Conservation (phyloP, 2,329 filamentous ascomycete genomes). For the Coniochaeta ligniaria region DNA sequence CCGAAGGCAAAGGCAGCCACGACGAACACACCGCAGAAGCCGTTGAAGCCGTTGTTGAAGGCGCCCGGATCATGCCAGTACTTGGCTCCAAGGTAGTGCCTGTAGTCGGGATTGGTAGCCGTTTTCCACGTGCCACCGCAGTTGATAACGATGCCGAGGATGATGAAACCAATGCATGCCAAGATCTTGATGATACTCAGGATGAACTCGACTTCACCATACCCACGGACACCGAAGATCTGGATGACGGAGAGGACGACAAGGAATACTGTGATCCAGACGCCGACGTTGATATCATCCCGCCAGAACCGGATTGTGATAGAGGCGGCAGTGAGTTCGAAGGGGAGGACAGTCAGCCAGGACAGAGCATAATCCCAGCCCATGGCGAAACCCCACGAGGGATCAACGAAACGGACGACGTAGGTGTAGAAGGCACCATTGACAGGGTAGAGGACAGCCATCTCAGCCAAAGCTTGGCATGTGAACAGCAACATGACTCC, state of each 20-base stretch:
- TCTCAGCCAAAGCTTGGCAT: constrained; percentile 52
- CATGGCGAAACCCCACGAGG: constrained; percentile 47
- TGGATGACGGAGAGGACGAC: constrained; percentile 42
- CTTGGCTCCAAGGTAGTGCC: constrained; percentile 52
- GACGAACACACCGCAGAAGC: constrained; percentile 43
- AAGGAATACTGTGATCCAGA: constrained; percentile 52
- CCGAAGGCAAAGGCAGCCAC: constrained; percentile 44
- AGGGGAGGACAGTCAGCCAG: constrained; percentile 42
- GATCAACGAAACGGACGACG: constrained; percentile 53
- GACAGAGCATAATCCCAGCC: constrained; percentile 46
- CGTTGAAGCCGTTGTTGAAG: constrained; percentile 42
- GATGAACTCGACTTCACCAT: constrained; percentile 52
- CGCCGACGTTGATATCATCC: constrained; percentile 38
- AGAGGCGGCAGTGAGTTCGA: constrained; percentile 46
- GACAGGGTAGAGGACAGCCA: constrained; percentile 52
- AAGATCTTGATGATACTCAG: constrained; percentile 50
- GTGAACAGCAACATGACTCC: constrained; percentile 52
- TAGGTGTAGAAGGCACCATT: constrained; percentile 59
- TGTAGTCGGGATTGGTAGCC: constrained; percentile 31
- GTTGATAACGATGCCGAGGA: constrained; percentile 54
- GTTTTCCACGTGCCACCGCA: constrained; percentile 32
- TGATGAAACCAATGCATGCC: constrained; percentile 56
- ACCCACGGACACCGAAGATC: constrained; percentile 50
- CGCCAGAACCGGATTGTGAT: constrained; percentile 49
- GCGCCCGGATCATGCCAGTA: constrained; percentile 54